Evolutionary conservation across 1,284 basidiomycete genomes (phyloP), one percentile per base, ranked within the genome.

Genomic region (Trametes hirsuta): DNA sequence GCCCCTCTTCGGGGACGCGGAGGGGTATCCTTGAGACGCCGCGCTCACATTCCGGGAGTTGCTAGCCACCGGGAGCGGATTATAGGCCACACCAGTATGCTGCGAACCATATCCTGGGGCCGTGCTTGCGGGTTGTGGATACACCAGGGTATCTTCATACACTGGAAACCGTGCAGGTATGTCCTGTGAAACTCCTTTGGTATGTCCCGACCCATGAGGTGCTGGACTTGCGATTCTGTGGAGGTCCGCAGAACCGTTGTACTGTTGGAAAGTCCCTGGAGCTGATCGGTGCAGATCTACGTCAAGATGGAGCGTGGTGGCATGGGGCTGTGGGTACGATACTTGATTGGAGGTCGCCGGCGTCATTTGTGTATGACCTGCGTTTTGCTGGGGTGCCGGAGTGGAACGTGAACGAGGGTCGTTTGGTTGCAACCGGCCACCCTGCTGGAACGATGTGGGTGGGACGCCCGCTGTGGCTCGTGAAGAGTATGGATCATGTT

Each of bases 1-100:
- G n/a, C 58, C 58, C 41, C 64, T 48, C 59, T 61, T 65, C 5
- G 64, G 64, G n/a, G 61, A 62, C 21, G 55, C 63, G 14, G 58
- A 59, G 10, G 64, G 41, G 2, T 53, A 37, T 24, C 53, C 60
- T 18, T 44, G 24, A 2, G 39, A 12, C n/a, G 54, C 46, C 6
- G 60, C 18, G 8, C 51, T 46, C 1, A 22, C 12, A 2, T 55
- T 39, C 10, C 58, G 58, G 22, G 53, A 49, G 12, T 22, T 11
- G 8, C 25, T 21, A 1, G 45, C n/a, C 6, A 37, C 47, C 4
- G 36, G 8, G 12, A 42, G 21, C 2, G 42, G 22, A 24, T 46
- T 47, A 45, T 58, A 52, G 5, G 45, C 48, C 15, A 24, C 36
- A 2, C 40, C 48, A 21, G 44, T 40, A 22, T 58, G 49, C 21